Conservation (phyloP, 148 eudicot species). For the Rhododendron griersonianum region DNA sequence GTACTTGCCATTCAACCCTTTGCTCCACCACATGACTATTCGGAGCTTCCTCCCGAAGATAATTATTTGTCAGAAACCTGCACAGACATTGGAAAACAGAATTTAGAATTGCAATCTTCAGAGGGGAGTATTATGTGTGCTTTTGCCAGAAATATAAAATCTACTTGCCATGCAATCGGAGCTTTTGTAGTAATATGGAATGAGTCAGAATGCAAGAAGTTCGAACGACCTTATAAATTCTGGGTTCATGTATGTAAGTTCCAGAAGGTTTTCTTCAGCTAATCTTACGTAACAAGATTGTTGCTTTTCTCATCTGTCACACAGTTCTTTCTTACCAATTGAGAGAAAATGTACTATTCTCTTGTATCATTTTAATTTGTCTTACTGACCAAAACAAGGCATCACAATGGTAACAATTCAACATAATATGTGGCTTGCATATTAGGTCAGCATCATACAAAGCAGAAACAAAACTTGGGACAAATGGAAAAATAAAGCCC, state of each 20-base stretch:
- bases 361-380: background rate
- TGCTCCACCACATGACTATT: constrained; percentile 96
- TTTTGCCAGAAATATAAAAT: background rate
- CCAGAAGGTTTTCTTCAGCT: background rate
- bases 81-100: background rate
- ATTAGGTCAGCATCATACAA: background rate
- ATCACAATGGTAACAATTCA: background rate
- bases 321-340: background rate
- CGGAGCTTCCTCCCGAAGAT: constrained; percentile 94
- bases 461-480: background rate
- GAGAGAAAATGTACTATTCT: background rate
- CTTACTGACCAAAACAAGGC: background rate
- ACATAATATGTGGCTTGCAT: background rate
- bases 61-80: constrained; percentile 94
- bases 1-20: constrained; percentile 95
- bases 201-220: background rate
- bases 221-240: background rate
- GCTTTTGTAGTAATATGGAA: background rate
- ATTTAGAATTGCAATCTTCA: constrained; percentile 2
- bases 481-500: background rate
- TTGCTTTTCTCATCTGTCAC: background rate
- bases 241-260: background rate
- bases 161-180: no score
- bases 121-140: background rate
- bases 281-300: background rate